These are phyloP conservation scores for Amesomyces nigricolor DNA, from an alignment of 2,329 filamentous ascomycete genomes.

Conservation along the genomic window DNA sequence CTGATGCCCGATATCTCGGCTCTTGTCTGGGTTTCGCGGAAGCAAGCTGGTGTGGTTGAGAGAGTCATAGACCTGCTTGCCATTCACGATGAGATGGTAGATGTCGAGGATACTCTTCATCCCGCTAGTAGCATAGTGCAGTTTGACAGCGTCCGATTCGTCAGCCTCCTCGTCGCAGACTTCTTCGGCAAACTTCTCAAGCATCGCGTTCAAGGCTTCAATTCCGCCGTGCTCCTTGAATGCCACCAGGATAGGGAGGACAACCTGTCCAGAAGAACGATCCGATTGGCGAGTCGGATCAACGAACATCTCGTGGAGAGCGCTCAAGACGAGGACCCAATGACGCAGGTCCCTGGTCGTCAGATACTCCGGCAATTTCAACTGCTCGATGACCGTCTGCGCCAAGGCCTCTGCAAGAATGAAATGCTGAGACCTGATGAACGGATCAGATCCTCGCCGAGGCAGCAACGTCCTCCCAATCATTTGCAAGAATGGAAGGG, in stretches of 20 bases:
- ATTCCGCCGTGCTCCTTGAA: constrained; percentile 82
- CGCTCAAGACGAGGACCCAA: constrained; percentile 74
- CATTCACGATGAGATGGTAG: constrained; percentile 68
- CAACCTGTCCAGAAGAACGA: constrained; percentile 47
- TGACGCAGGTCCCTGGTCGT: constrained; percentile 67
- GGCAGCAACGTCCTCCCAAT: constrained; percentile 76
- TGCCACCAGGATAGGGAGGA: constrained; percentile 74
- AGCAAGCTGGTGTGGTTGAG: constrained; percentile 48
- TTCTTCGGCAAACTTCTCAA: constrained; percentile 61
- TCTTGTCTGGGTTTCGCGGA: constrained; percentile 37
- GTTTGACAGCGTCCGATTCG: constrained; percentile 41
- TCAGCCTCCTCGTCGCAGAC: constrained; percentile 37
- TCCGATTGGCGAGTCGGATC: constrained; percentile 53
- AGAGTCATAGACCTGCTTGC: constrained; percentile 77
- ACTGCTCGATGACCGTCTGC: constrained; percentile 61
- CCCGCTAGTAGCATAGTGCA: constrained; percentile 48
- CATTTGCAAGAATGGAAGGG: constrained; percentile 79
- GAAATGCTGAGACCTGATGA: constrained; percentile 48
- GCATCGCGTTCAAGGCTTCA: constrained; percentile 64
- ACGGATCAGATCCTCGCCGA: constrained; percentile 65
- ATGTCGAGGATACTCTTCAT: constrained; percentile 82
- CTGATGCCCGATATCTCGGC: constrained; percentile 47
- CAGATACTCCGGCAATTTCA: constrained; percentile 45
- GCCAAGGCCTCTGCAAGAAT: constrained; percentile 62
- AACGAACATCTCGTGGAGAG: constrained; percentile 71